A percentile compares a stretch with the other conserved stretches of the same genome.
These are phyloP conservation scores for Malus hybrid DNA, from an alignment of 331 rosid genomes.

Conservation along the genomic window DNA sequence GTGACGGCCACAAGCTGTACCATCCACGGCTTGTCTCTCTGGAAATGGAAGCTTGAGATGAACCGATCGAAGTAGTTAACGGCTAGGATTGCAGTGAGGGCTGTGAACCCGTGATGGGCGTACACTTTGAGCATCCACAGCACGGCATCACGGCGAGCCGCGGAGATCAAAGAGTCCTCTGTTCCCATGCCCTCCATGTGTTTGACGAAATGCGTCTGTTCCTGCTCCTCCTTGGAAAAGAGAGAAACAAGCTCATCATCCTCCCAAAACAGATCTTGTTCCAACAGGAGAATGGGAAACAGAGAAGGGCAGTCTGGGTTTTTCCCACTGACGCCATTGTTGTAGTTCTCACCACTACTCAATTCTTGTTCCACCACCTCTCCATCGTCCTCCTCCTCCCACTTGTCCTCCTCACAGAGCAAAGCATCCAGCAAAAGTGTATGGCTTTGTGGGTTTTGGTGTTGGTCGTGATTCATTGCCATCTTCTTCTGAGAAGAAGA, in stretches of 20 bases:
- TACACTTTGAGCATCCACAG: constrained; percentile 75
- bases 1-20: constrained; percentile 80
- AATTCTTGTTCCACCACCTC: not conserved
- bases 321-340: not conserved
- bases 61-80: constrained; percentile 69
- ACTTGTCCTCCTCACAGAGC: constrained; percentile 57
- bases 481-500: constrained; percentile 66
- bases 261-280: constrained; percentile 67
- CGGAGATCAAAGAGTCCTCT: constrained; percentile 4
- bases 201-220: constrained; percentile 2
- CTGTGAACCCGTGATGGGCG: constrained; percentile 61
- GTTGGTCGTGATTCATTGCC: constrained; percentile 39
- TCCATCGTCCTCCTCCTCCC: constrained; percentile 41
- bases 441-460: constrained; percentile 22
- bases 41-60: constrained; percentile 49
- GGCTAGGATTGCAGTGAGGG: constrained; percentile 80
- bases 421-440: constrained; percentile 56
- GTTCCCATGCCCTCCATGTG: not conserved
- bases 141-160: constrained; percentile 51
- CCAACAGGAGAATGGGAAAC: constrained; percentile 38
- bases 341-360: not conserved
- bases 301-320: constrained; percentile 16
- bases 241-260: constrained; percentile 60
- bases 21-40: constrained; percentile 81
- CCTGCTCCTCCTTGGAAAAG: constrained; percentile 55